These are phyloP conservation scores for Moesziomyces sp. DNA, from an alignment of 1,284 basidiomycete genomes.

Conservation along the genomic window DNA sequence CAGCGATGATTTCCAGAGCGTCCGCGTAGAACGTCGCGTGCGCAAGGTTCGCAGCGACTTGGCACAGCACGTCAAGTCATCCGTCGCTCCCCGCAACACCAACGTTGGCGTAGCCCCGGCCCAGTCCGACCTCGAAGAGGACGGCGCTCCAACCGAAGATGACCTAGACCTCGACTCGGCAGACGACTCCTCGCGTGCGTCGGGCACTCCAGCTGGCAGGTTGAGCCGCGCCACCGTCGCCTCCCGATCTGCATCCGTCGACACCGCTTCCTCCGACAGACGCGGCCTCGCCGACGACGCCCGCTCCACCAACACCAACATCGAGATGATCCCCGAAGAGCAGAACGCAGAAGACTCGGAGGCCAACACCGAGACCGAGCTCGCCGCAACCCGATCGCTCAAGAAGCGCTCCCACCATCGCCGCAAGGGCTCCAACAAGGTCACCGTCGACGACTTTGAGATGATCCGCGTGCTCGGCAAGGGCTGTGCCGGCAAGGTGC, in stretches of 20 bases:
- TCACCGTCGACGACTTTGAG: constrained; percentile 75
- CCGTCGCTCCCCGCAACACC: constrained; percentile 55
- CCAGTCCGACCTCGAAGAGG: constrained; percentile 56
- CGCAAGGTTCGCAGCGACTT: constrained; percentile 82
- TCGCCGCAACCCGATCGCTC: constrained; percentile 4
- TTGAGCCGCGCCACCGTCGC: constrained; percentile 30
- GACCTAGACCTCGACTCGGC: constrained; percentile 51
- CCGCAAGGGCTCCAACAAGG: constrained; percentile 52
- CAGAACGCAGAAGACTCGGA: constrained; percentile 23
- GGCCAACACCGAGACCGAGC: constrained; percentile 12
- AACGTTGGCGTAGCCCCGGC: constrained; percentile 53
- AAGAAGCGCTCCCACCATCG: constrained; percentile 19
- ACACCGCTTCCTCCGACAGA: constrained; percentile 26
- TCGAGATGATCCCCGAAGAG: constrained; percentile 59
- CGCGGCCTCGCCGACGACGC: constrained; percentile 35
- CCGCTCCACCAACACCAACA: constrained; percentile 42
- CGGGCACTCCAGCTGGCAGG: constrained; percentile 21
- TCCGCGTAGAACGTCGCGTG: constrained; percentile 84
- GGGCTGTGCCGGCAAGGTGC: constrained; percentile 67
- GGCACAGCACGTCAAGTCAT: constrained; percentile 47
- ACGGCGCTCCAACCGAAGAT: constrained; percentile 49
- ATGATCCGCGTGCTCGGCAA: constrained; percentile 68
- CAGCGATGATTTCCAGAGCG: constrained; percentile 85
- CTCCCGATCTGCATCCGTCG: constrained; percentile 31
- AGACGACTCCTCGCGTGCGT: constrained; percentile 37